Evolutionary conservation across 805 yeast genomes (phyloP).

Genomic region (Metschnikowia sp.): DNA sequence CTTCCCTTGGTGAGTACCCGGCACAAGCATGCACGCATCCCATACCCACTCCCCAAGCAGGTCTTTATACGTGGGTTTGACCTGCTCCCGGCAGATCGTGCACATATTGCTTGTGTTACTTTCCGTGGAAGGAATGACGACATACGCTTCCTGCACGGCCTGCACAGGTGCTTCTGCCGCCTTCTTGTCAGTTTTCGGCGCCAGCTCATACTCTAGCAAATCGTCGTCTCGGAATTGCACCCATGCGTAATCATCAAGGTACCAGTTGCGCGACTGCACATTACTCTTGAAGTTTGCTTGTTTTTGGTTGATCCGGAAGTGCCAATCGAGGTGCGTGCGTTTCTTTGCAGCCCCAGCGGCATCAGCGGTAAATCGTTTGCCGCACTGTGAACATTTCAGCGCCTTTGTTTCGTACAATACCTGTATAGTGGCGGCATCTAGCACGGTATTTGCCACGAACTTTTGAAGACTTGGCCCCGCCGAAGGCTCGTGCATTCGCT

Average conservation of each 20-base stretch:
- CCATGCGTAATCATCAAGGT: slow-evolving; percentile 70
- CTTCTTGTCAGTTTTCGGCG: slow-evolving; percentile 7
- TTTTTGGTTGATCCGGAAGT: slow-evolving; percentile 84
- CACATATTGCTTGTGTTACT: slow-evolving; percentile 45
- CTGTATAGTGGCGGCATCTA: slow-evolving; percentile 29
- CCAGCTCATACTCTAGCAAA: slow-evolving; percentile 31
- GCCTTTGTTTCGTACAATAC: slow-evolving; percentile 59
- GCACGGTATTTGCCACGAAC: slow-evolving; percentile 36
- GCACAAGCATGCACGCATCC: slow-evolving; percentile 37
- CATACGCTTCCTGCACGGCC: slow-evolving; percentile 30
- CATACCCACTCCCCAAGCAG: slow-evolving; percentile 47
- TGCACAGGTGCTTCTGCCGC: not conserved
- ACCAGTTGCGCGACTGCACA: slow-evolving; percentile 82
- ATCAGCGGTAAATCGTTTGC: slow-evolving; percentile 72
- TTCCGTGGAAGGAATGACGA: slow-evolving; percentile 64
- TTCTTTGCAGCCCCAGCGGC: slow-evolving; percentile 51
- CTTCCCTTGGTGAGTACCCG: slow-evolving; percentile 35
- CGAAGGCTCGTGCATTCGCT: slow-evolving; percentile 10
- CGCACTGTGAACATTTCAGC: slow-evolving; percentile 85
- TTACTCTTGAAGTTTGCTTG: slow-evolving; percentile 32
- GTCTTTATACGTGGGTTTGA: slow-evolving; percentile 42
- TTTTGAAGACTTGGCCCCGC: slow-evolving; percentile 24
- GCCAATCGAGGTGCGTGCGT: slow-evolving; percentile 88
- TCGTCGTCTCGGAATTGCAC: slow-evolving; percentile 66
- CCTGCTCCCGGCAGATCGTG: slow-evolving; percentile 39